Conservation (phyloP, 2,329 filamentous ascomycete genomes). For the Trichoderma pleuroti region DNA sequence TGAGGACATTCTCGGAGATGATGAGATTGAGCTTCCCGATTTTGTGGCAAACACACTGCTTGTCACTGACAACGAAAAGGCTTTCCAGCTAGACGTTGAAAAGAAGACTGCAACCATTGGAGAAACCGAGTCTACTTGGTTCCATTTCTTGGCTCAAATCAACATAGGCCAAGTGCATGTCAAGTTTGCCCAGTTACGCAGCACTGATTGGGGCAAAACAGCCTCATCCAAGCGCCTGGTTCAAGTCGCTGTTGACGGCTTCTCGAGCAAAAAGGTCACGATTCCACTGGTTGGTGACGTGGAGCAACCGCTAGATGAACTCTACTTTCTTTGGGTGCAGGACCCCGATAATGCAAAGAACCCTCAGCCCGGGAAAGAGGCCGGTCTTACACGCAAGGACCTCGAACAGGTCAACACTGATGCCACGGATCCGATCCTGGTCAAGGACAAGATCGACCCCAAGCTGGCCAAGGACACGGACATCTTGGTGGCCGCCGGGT, state of each 20-base stretch:
- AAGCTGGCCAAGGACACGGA: neutral
- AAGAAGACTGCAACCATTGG: neutral
- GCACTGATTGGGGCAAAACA: neutral
- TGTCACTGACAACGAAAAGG: neutral
- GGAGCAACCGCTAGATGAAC: neutral
- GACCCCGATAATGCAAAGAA: neutral
- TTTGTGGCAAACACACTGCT: neutral
- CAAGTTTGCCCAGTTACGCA: neutral
- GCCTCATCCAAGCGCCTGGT: neutral
- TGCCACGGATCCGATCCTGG: neutral
- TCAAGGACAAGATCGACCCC: neutral
- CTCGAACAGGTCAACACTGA: neutral
- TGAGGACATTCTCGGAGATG: neutral
- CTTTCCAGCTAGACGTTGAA: neutral
- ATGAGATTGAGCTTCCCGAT: neutral
- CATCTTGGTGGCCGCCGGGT: neutral
- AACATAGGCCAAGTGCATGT: neutral
- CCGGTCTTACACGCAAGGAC: neutral
- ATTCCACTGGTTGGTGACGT: neutral
- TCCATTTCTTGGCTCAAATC: neutral
- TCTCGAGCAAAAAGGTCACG: neutral
- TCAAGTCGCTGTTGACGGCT: neutral
- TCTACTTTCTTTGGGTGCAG: neutral
- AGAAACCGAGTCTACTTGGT: neutral
- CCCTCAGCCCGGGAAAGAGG: neutral